Evolutionary conservation across 352 stramenopile genomes (phyloP).

Genomic region (Globisporangium alternatum): DNA sequence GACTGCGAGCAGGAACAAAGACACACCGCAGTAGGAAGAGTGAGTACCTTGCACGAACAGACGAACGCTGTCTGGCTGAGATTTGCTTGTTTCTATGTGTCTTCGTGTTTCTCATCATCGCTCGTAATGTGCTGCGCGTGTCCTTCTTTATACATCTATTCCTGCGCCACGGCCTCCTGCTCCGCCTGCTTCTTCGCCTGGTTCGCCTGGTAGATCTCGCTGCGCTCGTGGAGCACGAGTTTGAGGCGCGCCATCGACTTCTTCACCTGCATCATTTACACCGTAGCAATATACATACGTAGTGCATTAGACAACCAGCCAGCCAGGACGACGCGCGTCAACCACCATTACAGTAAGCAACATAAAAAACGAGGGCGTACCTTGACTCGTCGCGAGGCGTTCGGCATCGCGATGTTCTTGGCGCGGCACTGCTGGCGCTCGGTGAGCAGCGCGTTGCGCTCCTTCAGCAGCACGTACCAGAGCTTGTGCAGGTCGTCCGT

Average conservation of each 20-base stretch:
- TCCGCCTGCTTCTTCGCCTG: slow-evolving; percentile 43
- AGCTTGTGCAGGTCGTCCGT: slow-evolving; percentile 98
- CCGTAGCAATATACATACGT: neutral
- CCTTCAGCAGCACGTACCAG: slow-evolving; percentile 98
- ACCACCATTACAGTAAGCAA: no score
- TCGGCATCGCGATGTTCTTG: slow-evolving; percentile 77
- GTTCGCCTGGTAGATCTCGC: slow-evolving; percentile 73
- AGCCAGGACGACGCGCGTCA: no score
- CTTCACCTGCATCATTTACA: slow-evolving; percentile 43
- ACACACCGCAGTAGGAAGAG: neutral
- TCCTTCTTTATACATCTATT: slow-evolving; percentile 15
- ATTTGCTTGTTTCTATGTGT: slow-evolving; percentile 2
- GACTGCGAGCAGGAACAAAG: no score
- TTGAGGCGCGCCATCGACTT: slow-evolving; percentile 89
- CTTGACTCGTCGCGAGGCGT: slow-evolving; percentile 75
- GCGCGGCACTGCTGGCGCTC: slow-evolving; percentile 83
- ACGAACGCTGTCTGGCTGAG: neutral
- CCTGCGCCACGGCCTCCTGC: slow-evolving; percentile 13
- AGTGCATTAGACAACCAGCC: neutral
- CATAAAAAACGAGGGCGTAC: slow-evolving; percentile 15
- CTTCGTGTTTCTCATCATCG: neutral
- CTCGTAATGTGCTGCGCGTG: neutral
- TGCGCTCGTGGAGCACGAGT: slow-evolving; percentile 84
- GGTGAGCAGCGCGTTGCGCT: slow-evolving; percentile 96
- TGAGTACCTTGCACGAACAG: neutral